Evolutionary conservation across 129 eudicot genomes (phyloP).

Genomic region (Gnaphalium uliginosum): DNA sequence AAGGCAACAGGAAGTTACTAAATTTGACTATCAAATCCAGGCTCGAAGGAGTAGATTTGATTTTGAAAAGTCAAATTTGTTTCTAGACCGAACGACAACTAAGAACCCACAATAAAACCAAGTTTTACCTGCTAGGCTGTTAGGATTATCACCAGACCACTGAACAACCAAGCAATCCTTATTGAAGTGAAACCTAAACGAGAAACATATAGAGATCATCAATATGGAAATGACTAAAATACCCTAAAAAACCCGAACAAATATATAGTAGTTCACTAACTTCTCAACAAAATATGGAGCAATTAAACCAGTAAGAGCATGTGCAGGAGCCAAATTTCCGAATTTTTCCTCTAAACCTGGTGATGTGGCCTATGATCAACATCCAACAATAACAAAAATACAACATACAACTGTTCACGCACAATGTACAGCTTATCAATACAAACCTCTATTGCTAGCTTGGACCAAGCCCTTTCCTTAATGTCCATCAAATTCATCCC

Average conservation of each 20-base stretch:
- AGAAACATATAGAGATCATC: not conserved
- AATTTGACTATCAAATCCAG: not conserved
- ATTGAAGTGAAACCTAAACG: constrained; percentile 59
- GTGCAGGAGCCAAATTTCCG: constrained; percentile 72
- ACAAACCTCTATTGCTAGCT: constrained; percentile 55
- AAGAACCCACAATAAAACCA: not conserved
- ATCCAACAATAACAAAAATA: constrained; percentile 2
- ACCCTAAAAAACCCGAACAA: not conserved
- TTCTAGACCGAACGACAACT: not conserved
- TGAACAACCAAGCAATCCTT: constrained; percentile 67
- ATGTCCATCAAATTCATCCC: constrained; percentile 86
- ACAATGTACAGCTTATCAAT: not conserved
- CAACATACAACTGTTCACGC: not conserved
- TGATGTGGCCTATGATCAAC: constrained; percentile 55
- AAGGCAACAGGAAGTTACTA: not conserved
- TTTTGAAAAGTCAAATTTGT: not conserved
- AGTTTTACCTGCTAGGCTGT: constrained; percentile 65
- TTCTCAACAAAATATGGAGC: constrained; percentile 63
- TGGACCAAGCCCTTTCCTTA: constrained; percentile 67
- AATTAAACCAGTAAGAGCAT: constrained; percentile 65
- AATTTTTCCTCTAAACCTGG: constrained; percentile 66
- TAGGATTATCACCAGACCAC: constrained; percentile 91
- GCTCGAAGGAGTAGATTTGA: not conserved
- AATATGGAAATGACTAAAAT: not conserved
- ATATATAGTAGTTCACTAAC: constrained; percentile 27